phyloP scores from a whole-genome alignment of 129 eudicot species.

The Tanacetum coccineum region DNA sequence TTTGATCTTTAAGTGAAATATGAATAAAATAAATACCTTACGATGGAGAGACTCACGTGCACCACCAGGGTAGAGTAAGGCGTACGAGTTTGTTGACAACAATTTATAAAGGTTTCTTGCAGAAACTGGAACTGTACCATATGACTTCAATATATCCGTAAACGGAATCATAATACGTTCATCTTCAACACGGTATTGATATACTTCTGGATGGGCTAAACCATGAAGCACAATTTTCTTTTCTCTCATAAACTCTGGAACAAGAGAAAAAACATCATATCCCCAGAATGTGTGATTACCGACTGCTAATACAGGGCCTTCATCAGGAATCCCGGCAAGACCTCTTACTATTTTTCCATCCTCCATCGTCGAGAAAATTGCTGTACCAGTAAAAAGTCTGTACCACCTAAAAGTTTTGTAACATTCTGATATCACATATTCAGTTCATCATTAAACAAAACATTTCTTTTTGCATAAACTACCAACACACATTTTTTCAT shows the following conservation, averaged over 20 bases:
- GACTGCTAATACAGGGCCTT: constrained; percentile 80
- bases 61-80: constrained; percentile 37
- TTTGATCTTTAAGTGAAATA: not conserved
- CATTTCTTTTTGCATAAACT: too few relatives aligned
- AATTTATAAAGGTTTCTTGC: constrained; percentile 26
- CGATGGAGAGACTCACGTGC: constrained; percentile 37
- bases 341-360: constrained; percentile 88
- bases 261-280: constrained; percentile 46
- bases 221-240: constrained; percentile 38
- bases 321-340: constrained; percentile 67
- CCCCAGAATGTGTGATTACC: constrained; percentile 88
- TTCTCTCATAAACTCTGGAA: constrained; percentile 49
- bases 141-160: constrained; percentile 8
- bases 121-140: constrained; percentile 33
- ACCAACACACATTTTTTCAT: too few relatives aligned
- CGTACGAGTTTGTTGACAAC: constrained; percentile 23
- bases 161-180: constrained; percentile 15
- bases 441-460: not conserved
- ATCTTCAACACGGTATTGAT: constrained; percentile 16
- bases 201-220: constrained; percentile 30
- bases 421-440: constrained; percentile 1
- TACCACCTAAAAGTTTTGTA: constrained; percentile 39
- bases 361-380: constrained; percentile 54
- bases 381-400: constrained; percentile 39
- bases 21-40: constrained; percentile 18